Base-by-base conservation (phyloP, 805 yeast species). In the Maudiozyma barnettii region DNA sequence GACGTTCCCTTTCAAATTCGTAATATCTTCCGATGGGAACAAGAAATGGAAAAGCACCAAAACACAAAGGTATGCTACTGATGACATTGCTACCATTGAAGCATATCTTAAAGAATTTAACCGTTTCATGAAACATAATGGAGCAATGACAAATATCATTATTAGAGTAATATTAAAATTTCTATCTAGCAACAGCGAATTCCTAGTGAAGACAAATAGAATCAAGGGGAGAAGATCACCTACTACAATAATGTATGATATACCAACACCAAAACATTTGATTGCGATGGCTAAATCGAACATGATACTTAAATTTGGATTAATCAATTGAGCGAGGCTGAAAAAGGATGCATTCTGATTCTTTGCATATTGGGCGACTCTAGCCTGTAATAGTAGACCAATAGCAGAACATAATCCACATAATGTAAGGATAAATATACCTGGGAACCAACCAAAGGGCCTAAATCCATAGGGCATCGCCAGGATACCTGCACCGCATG, bases 61-160 rank as follows among this genome's bases (percentile, higher is more conserved):
- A 1, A 82, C 58, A 14, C 85, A 77, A 54, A 90, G 72, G 61
- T 90, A 90, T 0, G 76, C 83, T 13, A 89, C 95, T 1, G 96
- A 82, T 5, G 79, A 73, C 20, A 90, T 70, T 1, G 96, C 96
- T 35, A 90, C 70, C 63, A 89, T 68, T 2, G 96, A 86, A 1
- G 96, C 87, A 57, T 86, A 84, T 59, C 85, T 83, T 59, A 90
- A 74, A 9, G 96, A 85, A 60, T 86, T 95, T 51, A 90, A 72
- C 56, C 78, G 79, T 57, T 81, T 77, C 57, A 84, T 71, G 62
- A 81, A 87, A 12, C 93, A 82, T 44, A 91, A 69, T 0, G 77
- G 77, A 8, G 66, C 57, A 5, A 71, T 71, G 7, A 72, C 57
- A 13, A 64, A 50, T 4, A 60, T 48, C 81, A 82, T 75, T 22